These are phyloP conservation scores for Claviceps digitariae DNA, from an alignment of 2,329 filamentous ascomycete genomes.

Conservation along the genomic window DNA sequence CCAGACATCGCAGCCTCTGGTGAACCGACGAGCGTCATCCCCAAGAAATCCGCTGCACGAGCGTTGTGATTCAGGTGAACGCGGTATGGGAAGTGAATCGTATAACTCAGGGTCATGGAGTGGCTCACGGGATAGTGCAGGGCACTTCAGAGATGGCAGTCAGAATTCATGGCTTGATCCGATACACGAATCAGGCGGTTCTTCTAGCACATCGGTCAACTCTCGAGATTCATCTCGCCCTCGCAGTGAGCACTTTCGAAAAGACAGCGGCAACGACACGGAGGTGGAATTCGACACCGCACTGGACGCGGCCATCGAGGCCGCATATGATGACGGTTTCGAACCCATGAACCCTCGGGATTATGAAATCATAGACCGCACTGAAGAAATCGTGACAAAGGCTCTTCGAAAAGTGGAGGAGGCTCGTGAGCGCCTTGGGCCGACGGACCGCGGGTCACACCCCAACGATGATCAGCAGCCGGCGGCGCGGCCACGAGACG, in stretches of 20 bases:
- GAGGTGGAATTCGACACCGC: conserved; percentile 91
- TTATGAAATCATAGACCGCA: conserved; percentile 19
- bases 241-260: conserved; percentile 55
- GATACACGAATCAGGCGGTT: conserved; percentile 79
- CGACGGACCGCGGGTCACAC: conserved; percentile 56
- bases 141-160: conserved; percentile 47
- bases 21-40: conserved; percentile 46
- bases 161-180: conserved; percentile 89
- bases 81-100: conserved; percentile 3
- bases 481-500: conserved; percentile 16
- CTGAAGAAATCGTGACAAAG: conserved; percentile 35
- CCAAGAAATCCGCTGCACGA: conserved; percentile 15
- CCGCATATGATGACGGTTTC: conserved; percentile 84
- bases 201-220: conserved; percentile 61
- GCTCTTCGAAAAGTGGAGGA: conserved; percentile 56
- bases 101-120: conserved; percentile 10
- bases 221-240: conserved; percentile 63
- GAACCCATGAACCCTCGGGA: conserved; percentile 51
- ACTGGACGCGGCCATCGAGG: conserved; percentile 87
- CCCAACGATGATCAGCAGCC: conserved; percentile 13
- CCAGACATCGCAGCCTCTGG: conserved; percentile 60
- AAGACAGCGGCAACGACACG: conserved; percentile 54
- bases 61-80: conserved; percentile 5
- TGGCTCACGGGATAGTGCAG: conserved; percentile 9
- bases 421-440: conserved; percentile 60